Base-by-base conservation (phyloP, 2,329 filamentous ascomycete species). In the Davidsoniella eucalypti region DNA sequence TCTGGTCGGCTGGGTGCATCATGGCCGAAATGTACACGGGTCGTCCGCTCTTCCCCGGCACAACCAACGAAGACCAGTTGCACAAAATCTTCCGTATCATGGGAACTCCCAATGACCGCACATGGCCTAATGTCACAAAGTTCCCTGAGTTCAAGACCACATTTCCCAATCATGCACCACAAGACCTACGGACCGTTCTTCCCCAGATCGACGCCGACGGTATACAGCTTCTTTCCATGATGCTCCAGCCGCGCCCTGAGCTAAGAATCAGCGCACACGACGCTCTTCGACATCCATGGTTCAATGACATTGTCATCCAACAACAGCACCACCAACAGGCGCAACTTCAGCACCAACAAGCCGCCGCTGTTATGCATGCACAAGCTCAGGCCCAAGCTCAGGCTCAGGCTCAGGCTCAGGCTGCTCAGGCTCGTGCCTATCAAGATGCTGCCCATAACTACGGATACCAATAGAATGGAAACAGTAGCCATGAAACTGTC, bases 11-110 rank as follows among this genome's bases (percentile, higher is more conserved):
- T 5, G 92, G 92, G 51, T 98, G 92, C 65, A 98, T 98, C 71
- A 96, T 98, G 92, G 92, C 92, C 8, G 92, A 98, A 67, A 95
- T 98, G 87, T 96, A 93, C 65, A 95, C 90, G 0, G 92, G 92
- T 3, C 78, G 92, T 16, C 92, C 92, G 0, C 75, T 98, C 5
- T 98, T 98, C 69, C 92, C 92, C 0, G 92, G 92, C 52, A 98
- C 92, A 1, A 95, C 92, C 37, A 98, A 98, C 64, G 92, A 98
- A 65, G 92, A 98, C 62, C 92, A 98, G 65, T 80, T 96, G 47
- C 76, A 94, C 55, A 87, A 93, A 63, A 98, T 98, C 65, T 98
- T 98, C 75, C 79, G 92, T 53, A 82, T 98, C 54, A 98, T 98
- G 92, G 92, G 92, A 54, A 98, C 92, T 0, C 92, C 92, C 0